A percentile compares a stretch with the other conserved stretches of the same genome.
phyloP scores from a whole-genome alignment of 2,329 filamentous ascomycete species.

The Microdochium bolleyi region DNA sequence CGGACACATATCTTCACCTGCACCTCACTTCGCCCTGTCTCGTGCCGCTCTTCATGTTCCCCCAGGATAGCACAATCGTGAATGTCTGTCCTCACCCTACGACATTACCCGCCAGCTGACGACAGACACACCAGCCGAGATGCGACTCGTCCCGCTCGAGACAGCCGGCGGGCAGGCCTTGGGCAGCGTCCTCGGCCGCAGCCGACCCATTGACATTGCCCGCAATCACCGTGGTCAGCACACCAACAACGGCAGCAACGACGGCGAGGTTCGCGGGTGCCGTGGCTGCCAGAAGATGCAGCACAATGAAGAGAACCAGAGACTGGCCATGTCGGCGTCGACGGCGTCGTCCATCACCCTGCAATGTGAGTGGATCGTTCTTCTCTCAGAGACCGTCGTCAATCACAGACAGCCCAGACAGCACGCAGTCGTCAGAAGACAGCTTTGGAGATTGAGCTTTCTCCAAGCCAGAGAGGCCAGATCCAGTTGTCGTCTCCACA shows the following conservation, averaged over 20 bases:
- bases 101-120: neutral
- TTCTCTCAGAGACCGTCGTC: neutral
- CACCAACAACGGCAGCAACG: neutral
- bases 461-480: no score
- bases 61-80: no score
- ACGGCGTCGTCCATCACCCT: neutral
- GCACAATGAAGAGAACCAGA: slow-evolving; percentile 9
- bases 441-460: no score
- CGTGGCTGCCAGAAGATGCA: slow-evolving; percentile 15
- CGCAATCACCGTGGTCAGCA: neutral
- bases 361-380: neutral
- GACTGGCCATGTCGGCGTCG: neutral
- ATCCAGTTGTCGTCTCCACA: no score
- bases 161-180: neutral
- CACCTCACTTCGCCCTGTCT: no score
- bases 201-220: neutral
- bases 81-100: no score
- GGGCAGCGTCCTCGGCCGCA: neutral
- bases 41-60: no score
- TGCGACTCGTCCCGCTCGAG: neutral
- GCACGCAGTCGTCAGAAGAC: no score
- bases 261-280: slow-evolving; percentile 9
- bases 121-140: neutral
- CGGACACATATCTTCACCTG: neutral
- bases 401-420: no score